Evolutionary conservation across 345 rosid species (phyloP), one percentile per base, ranked within the genome.

Genomic region (Eucalyptus dawsonii): DNA sequence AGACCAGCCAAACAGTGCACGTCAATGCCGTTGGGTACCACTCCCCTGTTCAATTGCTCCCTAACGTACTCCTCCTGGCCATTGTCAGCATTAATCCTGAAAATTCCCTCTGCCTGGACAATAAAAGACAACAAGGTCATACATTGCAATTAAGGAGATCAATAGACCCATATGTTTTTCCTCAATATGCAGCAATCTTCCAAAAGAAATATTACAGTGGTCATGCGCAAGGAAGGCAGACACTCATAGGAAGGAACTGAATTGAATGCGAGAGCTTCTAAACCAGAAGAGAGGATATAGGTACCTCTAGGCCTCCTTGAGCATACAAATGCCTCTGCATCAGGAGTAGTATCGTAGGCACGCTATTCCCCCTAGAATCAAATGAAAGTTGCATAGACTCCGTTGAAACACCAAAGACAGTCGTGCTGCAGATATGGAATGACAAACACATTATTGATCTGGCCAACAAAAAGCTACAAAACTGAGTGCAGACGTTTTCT

Each of bases 1-100:
- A 98, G 97, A 92, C 99, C 97, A 24, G 99, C 99, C 93, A 98
- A 93, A 94, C 99, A 98, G 87, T 97, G 99, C 47, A 96, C 95
- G 87, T 98, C 99, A 51, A 97, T 93, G 72, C 93, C 96, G 14
- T 94, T 93, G 0, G 99, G 98, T 83, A 98, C 90, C 86, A 95
- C 90, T 92, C 99, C 99, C 87, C 93, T 90, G 87, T 97, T 98
- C 92, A 98, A 91, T 90, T 97, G 97, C 86, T 96, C 98, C 91
- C 99, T 94, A 31, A 95, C 97, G 91, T 94, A 93, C 92, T 97
- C 99, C 90, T 98, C 99, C 91, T 97, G 99, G 89, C 95, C 93
- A 88, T 97, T 98, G 88, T 93, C 99, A 42, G 97, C 99, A 90
- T 93, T 97, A 67, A 97, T 96, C 93, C 99, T 92, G 95, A 98